phyloP scores from a whole-genome alignment of 2,329 filamentous ascomycete species.

The Huntiella moniliformis region DNA sequence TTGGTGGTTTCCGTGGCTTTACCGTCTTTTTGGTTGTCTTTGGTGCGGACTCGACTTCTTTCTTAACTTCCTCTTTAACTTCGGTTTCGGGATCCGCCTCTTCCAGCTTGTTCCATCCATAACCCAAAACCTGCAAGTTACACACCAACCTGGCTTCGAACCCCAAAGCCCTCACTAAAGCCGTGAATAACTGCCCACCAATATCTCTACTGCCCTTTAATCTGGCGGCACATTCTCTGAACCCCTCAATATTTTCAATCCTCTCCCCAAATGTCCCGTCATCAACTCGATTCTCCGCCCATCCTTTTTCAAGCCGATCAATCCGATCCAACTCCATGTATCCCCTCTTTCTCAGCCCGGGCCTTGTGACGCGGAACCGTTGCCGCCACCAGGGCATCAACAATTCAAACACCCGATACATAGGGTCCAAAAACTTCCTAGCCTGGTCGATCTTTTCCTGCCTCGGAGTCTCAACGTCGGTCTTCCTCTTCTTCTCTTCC shows the following conservation, averaged over 20 bases:
- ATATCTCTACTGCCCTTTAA: conserved; percentile 73
- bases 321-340: conserved; percentile 65
- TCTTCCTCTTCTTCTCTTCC: conserved; percentile 22
- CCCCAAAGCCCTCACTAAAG: conserved; percentile 59
- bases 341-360: conserved; percentile 71
- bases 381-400: conserved; percentile 81
- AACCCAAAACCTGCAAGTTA: conserved; percentile 71
- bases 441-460: conserved; percentile 58
- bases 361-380: conserved; percentile 56
- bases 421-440: conserved; percentile 40
- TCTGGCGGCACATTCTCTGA: conserved; percentile 46
- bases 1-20: not conserved
- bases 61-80: not conserved
- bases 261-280: conserved; percentile 55
- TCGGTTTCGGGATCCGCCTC: conserved; percentile 43
- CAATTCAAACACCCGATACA: conserved; percentile 55
- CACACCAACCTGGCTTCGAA: conserved; percentile 69
- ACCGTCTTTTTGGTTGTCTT: not conserved
- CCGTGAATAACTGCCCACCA: conserved; percentile 77
- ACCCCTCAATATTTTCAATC: conserved; percentile 45
- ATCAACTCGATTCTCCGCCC: conserved; percentile 43
- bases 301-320: conserved; percentile 54
- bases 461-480: conserved; percentile 16
- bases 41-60: not conserved
- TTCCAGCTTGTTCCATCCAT: conserved; percentile 78